phyloP scores from a whole-genome alignment of 257 asterid species.

The Eucommia ulmoides region DNA sequence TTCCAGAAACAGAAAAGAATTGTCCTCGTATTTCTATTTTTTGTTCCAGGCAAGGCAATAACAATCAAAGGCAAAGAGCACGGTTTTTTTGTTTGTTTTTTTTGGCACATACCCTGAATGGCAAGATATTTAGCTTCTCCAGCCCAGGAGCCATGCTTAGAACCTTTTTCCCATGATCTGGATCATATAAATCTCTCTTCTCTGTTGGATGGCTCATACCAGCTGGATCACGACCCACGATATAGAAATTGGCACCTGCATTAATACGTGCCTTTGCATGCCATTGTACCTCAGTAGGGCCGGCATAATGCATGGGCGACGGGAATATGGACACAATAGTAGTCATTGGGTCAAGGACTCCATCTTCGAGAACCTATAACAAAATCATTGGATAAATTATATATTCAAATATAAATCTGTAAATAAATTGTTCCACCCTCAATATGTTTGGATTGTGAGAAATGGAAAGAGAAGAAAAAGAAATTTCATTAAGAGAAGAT shows the following conservation, averaged over 20 bases:
- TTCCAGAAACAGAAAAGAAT: too few relatives aligned
- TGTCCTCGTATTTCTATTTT: too few relatives aligned
- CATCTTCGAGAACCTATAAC: conserved; percentile 73
- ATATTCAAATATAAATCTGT: too few relatives aligned
- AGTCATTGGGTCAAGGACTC: conserved; percentile 71
- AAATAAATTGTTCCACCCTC: too few relatives aligned
- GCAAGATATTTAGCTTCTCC: conserved; percentile 66
- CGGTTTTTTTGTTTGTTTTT: too few relatives aligned
- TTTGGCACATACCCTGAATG: conserved; percentile 44
- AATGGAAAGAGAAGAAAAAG: too few relatives aligned
- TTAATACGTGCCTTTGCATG: conserved; percentile 86
- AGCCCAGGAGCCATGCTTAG: conserved; percentile 88
- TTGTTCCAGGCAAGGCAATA: too few relatives aligned
- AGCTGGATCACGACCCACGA: conserved; percentile 90
- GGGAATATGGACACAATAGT: conserved; percentile 82
- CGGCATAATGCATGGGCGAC: conserved; percentile 90
- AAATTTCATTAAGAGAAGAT: too few relatives aligned
- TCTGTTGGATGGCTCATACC: conserved; percentile 88
- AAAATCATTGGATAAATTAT: not conserved
- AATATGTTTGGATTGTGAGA: too few relatives aligned
- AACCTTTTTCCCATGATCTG: conserved; percentile 85
- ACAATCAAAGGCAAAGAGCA: not conserved
- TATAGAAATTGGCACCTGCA: conserved; percentile 85
- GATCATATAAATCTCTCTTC: conserved; percentile 75
- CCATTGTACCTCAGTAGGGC: conserved; percentile 96